These are phyloP conservation scores for Saussurea involucrata DNA, from an alignment of 129 eudicot genomes.

Conservation along the genomic window DNA sequence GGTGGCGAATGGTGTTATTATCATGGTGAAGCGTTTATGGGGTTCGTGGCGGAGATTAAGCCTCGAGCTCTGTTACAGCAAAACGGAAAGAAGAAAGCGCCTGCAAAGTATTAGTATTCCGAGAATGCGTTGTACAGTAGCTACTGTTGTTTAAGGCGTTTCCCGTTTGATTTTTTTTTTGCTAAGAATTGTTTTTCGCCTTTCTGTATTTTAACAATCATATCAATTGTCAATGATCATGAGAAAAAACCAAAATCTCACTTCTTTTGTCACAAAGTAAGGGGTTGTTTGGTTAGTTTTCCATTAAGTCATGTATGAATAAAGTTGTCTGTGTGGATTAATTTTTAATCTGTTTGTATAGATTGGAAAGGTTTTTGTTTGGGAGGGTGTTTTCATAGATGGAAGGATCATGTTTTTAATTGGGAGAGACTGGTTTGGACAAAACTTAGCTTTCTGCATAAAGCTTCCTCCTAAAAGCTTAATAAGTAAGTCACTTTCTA, in stretches of 20 bases:
- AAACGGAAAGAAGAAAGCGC: conserved; percentile 7
- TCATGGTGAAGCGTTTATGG: conserved; percentile 10
- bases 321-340: too few species aligned
- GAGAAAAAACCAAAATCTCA: conserved; percentile 8
- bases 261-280: background rate
- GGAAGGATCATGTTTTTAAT: too few species aligned
- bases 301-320: too few species aligned
- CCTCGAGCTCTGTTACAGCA: conserved; percentile 3
- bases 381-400: too few species aligned
- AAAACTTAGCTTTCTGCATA: too few species aligned
- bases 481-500: too few species aligned
- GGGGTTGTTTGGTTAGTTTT: too few species aligned
- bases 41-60: conserved; percentile 5
- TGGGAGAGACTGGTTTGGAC: too few species aligned
- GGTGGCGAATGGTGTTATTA: background rate
- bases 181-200: background rate
- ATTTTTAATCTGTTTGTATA: too few species aligned
- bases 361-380: too few species aligned
- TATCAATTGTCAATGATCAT: conserved; percentile 21
- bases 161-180: conserved; percentile 1
- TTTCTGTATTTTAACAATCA: conserved; percentile 12
- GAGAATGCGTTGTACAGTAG: conserved; percentile 20
- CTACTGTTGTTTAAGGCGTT: conserved; percentile 11
- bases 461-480: too few species aligned
- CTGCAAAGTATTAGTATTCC: background rate